These are phyloP conservation scores for Globisporangium viniferum DNA, from an alignment of 352 stramenopile species.

Conservation along the genomic window DNA sequence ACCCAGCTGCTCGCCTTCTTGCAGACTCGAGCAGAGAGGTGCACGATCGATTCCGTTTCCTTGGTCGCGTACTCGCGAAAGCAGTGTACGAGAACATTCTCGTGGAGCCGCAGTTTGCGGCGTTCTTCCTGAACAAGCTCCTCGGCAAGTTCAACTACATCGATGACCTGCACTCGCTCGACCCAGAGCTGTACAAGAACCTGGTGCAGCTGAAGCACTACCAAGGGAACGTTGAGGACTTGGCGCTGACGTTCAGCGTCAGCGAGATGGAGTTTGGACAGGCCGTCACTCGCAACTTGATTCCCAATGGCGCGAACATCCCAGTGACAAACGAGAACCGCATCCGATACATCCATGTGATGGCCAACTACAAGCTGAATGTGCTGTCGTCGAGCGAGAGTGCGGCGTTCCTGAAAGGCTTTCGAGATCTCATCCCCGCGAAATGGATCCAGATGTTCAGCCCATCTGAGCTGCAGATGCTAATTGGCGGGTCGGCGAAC, in stretches of 20 bases:
- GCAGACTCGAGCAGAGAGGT: conserved; percentile 75
- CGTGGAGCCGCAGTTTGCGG: conserved; percentile 95
- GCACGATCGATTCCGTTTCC: conserved; percentile 93
- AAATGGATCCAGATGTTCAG: conserved; percentile 83
- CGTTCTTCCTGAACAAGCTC: conserved; percentile 97
- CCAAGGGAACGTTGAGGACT: conserved; percentile 84
- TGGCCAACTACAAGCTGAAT: conserved; percentile 98
- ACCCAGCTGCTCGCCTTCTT: conserved; percentile 78
- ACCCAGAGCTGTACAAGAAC: conserved; percentile 93
- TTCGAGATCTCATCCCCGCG: conserved; percentile 69
- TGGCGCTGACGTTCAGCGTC: conserved; percentile 96
- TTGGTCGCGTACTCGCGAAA: conserved; percentile 95
- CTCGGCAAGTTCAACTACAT: conserved; percentile 87
- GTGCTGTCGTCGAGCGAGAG: conserved; percentile 60
- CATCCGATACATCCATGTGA: conserved; percentile 94
- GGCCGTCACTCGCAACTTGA: conserved; percentile 61
- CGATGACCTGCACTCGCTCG: conserved; percentile 92
- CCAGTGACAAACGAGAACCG: conserved; percentile 93
- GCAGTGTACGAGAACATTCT: conserved; percentile 95
- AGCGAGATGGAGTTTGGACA: conserved; percentile 74
- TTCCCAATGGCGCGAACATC: conserved; percentile 84
- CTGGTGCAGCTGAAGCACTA: conserved; percentile 96
- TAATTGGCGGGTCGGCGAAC: conserved; percentile 84
- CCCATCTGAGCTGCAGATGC: conserved; percentile 93
- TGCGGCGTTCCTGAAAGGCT: conserved; percentile 63